Evolutionary conservation across 2,329 filamentous ascomycete genomes (phyloP).

Genomic region (Fusarium aywerte): DNA sequence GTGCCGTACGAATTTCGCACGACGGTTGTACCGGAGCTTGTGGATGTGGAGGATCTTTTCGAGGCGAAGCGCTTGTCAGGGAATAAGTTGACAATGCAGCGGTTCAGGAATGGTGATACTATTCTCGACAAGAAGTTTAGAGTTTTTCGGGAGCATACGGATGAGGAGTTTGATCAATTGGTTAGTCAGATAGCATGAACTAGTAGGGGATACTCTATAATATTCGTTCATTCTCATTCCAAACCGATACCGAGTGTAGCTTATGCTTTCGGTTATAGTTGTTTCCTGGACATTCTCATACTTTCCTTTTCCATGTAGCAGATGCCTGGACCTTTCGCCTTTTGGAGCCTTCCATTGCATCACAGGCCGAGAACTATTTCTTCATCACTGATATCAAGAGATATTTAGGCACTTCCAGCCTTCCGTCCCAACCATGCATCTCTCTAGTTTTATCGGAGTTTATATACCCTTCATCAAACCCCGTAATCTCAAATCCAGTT

Average conservation of each 20-base stretch:
- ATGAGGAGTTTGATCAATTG: slow-evolving; percentile 36
- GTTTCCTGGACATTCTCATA: fast-evolving
- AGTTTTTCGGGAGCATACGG: slow-evolving; percentile 27
- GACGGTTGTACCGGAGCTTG: slow-evolving; percentile 34
- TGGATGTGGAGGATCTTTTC: slow-evolving; percentile 41
- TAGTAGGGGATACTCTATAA: too few species aligned
- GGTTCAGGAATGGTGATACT: slow-evolving; percentile 28
- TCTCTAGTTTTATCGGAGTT: fast-evolving
- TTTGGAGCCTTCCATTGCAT: too few species aligned
- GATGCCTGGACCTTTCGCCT: too few species aligned
- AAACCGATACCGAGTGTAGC: too few species aligned
- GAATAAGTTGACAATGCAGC: slow-evolving; percentile 39
- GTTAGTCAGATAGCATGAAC: slow-evolving; percentile 27
- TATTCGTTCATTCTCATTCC: neutral
- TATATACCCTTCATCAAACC: neutral
- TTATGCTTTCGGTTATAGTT: too few species aligned
- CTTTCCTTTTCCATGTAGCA: neutral
- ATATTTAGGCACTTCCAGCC: neutral
- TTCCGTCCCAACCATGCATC: neutral
- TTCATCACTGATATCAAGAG: neutral
- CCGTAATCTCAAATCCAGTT: neutral
- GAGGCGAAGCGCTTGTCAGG: slow-evolving; percentile 39
- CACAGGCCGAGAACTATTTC: neutral
- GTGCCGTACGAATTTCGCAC: slow-evolving; percentile 39
- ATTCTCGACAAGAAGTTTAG: slow-evolving; percentile 20